Base-by-base conservation (phyloP, 352 stramenopile species). In the Phytopythium oedochilum region DNA sequence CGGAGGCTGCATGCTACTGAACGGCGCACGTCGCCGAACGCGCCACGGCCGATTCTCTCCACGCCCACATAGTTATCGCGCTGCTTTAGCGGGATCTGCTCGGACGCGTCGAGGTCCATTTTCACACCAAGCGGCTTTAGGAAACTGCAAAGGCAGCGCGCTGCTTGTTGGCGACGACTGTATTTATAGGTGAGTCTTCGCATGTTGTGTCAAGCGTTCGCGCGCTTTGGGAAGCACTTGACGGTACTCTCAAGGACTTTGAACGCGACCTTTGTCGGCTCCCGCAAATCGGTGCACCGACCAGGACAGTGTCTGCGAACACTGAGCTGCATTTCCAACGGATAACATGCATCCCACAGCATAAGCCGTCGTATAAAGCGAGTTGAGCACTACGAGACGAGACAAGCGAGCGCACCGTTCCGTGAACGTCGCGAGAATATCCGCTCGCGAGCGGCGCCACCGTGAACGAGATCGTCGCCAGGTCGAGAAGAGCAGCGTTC, bases 351-450 rank as follows among this genome's bases (percentile, higher is more conserved):
- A 2, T 4, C 12, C 12, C 20, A 5, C 4, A n/a, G 23, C 11
- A 2, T 36, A 11, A 53, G 23, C 15, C 42, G 5, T 20, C 29
- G 14, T 4, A 31, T 31, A 10, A 18, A 32, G 3, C 11, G 5
- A 14, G 12, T 11, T 4, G 4, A 11, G 32, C 32, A 2, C 10
- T 51, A 29, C 10, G 23, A 22, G 23, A 18, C 38, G 6, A 29
- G 22, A 10, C 20, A 11, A 12, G 17, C 12, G 0, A 23, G 0
- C 62, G 23, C 68, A 92, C 82, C 40, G 79, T 88, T 56, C 82
- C 82, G 29, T 92, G 77, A 4, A 92, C 76, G 39, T 89, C 82
- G 47, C 84, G 88, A 46, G 73, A 88, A 63, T 89, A 92, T 15
- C 82, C 82, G 40, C 71, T 89, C 1, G 70, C 59, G 6, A 92